A percentile compares a stretch with the other conserved stretches of the same genome.
Evolutionary conservation across 345 rosid species (phyloP).

Genomic region (Nephelium lappaceum): DNA sequence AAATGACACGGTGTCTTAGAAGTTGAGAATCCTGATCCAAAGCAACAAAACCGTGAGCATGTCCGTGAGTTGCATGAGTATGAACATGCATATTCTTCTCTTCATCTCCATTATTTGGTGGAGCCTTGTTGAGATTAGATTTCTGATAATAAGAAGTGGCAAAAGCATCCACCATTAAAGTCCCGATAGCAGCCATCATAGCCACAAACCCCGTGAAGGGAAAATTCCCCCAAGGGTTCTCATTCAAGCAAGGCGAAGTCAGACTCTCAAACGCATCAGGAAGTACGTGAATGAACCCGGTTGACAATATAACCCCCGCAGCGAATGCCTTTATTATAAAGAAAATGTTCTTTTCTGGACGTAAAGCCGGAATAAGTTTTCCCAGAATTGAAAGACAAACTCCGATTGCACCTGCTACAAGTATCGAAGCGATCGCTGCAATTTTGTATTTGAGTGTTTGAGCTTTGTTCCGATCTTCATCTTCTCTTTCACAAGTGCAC

Average conservation of each 20-base stretch:
- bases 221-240: conserved; percentile 53
- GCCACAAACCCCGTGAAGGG: conserved; percentile 53
- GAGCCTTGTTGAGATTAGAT: not conserved
- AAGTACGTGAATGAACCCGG: conserved; percentile 56
- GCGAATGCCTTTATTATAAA: conserved; percentile 58
- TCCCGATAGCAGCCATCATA: conserved; percentile 46
- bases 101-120: conserved; percentile 25
- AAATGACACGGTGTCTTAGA: conserved; percentile 51
- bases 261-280: conserved; percentile 54
- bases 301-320: conserved; percentile 54
- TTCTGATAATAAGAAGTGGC: conserved; percentile 46
- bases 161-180: conserved; percentile 51
- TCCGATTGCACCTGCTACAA: conserved; percentile 51
- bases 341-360: conserved; percentile 46
- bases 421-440: conserved; percentile 46
- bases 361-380: conserved; percentile 34
- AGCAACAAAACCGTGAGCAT: conserved; percentile 8
- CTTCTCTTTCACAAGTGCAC: conserved; percentile 27
- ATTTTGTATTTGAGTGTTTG: conserved; percentile 42
- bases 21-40: conserved; percentile 26
- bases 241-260: conserved; percentile 44
- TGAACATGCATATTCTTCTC: conserved; percentile 24
- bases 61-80: conserved; percentile 39
- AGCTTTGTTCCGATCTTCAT: not conserved
- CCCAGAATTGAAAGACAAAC: conserved; percentile 53